phyloP scores from a whole-genome alignment of 805 yeast genomes.

The Yarrowia sp. region DNA sequence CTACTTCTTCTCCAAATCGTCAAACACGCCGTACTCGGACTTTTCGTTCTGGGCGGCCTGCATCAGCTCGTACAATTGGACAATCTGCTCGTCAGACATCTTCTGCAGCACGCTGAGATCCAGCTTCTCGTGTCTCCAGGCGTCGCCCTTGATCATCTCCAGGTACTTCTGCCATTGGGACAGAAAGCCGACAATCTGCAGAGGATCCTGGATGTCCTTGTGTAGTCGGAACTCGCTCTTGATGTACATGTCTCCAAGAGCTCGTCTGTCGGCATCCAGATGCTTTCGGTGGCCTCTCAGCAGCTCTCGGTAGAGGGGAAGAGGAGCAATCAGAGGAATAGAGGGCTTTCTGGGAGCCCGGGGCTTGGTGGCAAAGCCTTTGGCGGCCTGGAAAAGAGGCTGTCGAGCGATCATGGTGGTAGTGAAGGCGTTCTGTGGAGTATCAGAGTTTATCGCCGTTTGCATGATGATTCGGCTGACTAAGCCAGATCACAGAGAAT shows the following conservation, averaged over 20 bases:
- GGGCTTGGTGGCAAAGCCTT: conserved; percentile 1
- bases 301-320: conserved; percentile 72
- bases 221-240: conserved; percentile 87
- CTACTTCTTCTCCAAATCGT: neutral
- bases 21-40: conserved; percentile 38
- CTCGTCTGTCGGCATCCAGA: conserved; percentile 67
- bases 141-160: conserved; percentile 45
- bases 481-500: no score
- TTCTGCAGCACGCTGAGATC: conserved; percentile 66
- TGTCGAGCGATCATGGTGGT: neutral
- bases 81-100: conserved; percentile 87
- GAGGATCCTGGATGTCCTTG: conserved; percentile 76
- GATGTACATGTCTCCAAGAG: conserved; percentile 86
- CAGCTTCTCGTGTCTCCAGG: conserved; percentile 63
- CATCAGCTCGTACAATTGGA: conserved; percentile 53
- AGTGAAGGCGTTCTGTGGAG: neutral
- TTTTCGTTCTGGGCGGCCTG: conserved; percentile 43
- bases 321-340: conserved; percentile 65
- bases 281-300: conserved; percentile 69
- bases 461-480: no score
- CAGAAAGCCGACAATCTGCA: conserved; percentile 89
- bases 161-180: conserved; percentile 78
- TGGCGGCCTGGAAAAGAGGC: conserved; percentile 1
- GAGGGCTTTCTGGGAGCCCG: conserved; percentile 3
- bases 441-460: no score